Conservation (phyloP, 768 basidiomycete species). For the Megacollybia marginata region DNA sequence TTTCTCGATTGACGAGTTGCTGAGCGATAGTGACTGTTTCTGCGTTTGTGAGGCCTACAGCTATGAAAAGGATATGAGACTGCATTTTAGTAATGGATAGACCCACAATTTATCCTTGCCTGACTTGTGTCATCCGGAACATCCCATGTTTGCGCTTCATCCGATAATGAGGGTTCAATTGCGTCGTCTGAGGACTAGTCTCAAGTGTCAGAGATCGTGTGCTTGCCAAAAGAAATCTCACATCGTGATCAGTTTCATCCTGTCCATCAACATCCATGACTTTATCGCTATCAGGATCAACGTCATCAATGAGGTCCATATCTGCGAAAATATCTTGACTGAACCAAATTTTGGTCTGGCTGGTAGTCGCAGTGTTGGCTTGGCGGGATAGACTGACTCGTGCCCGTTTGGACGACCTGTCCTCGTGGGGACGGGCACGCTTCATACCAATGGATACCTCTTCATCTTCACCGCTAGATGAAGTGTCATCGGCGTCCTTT, state of each 20-base stretch:
- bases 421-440: conserved; percentile 31
- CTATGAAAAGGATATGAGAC: conserved; percentile 33
- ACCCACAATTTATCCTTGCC: conserved; percentile 56
- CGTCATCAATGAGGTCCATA: conserved; percentile 27
- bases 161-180: not conserved
- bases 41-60: conserved; percentile 70
- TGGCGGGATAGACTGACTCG: conserved; percentile 45
- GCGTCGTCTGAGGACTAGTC: not conserved
- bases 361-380: conserved; percentile 29
- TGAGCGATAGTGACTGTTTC: conserved; percentile 92
- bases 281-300: conserved; percentile 18
- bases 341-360: conserved; percentile 87
- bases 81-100: not conserved
- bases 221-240: conserved; percentile 4
- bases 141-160: conserved; percentile 69
- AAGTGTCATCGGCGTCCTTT: conserved; percentile 40
- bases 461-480: conserved; percentile 48
- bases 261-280: conserved; percentile 21
- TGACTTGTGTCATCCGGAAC: conserved; percentile 63
- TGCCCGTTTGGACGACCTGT: conserved; percentile 36
- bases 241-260: conserved; percentile 20
- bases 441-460: conserved; percentile 35
- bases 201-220: no score
- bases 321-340: conserved; percentile 85
- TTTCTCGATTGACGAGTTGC: conserved; percentile 83